Evolutionary conservation across 495 filamentous ascomycete genomes (phyloP), one percentile per base, ranked within the genome.

Genomic region (Terfezia boudieri): DNA sequence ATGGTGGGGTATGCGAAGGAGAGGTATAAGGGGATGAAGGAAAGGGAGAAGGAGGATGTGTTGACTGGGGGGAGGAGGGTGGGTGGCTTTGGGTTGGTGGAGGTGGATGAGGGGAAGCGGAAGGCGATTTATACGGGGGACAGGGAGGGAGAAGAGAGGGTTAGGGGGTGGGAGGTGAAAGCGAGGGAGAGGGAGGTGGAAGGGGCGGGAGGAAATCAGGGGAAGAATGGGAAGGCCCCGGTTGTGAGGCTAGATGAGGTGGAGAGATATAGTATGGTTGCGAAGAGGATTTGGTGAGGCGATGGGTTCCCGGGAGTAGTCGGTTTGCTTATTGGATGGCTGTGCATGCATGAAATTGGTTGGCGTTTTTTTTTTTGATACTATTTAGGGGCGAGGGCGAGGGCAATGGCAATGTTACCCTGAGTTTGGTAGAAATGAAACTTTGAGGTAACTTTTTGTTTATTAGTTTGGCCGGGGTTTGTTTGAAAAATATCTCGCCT

Each of bases 81-180:
- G 46, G 87, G 89, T 0, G 82, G 82, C 0, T 89, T 80, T 74
- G 86, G 86, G 0, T 74, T 83, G 32, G 79, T 90, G 2, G 92
- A 95, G 58, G 77, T 95, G 0, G 83, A 82, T 51, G 90, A 94
- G 20, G 86, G 94, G 10, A 81, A 90, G 63, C 73, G 84, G 58
- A 73, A 79, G 55, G 82, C 79, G 80, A 86, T 96, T 55, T 95
- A 92, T 69, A 78, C 75, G 8, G 88, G 90, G 66, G 86, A 94
- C 67, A 71, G 75, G 0, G 83, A 85, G 36, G 83, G 77, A 1
- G 61, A 72, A 57, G 74, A 46, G 12, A 46, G 74, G 57, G 65
- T 83, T 57, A 77, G 79, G 60, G 83, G 88, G 59, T 78, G 76
- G 56, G 86, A 90, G 55, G 68, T 66, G 54, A 69, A 60, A 57